phyloP scores from a whole-genome alignment of 2,329 filamentous ascomycete genomes.

The Helotiales sp. region DNA sequence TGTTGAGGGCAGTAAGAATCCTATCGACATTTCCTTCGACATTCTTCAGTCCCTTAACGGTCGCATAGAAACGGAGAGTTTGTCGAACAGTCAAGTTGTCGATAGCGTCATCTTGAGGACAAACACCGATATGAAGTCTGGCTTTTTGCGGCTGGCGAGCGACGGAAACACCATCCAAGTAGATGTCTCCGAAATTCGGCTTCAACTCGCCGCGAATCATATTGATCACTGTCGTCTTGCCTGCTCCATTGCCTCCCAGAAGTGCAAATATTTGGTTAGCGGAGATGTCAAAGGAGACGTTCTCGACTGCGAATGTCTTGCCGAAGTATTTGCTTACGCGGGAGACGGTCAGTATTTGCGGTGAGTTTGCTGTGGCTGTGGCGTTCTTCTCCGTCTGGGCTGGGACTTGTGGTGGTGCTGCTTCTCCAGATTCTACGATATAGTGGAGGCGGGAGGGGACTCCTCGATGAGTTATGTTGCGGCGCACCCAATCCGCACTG shows the following conservation, averaged over 20 bases:
- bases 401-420: conserved; percentile 23
- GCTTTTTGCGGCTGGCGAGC: conserved; percentile 34
- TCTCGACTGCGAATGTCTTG: conserved; percentile 62
- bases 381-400: conserved; percentile 37
- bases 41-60: conserved; percentile 43
- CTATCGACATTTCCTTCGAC: conserved; percentile 38
- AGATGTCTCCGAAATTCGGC: conserved; percentile 62
- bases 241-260: conserved; percentile 69
- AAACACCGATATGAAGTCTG: conserved; percentile 41
- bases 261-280: conserved; percentile 67
- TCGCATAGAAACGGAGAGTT: conserved; percentile 43
- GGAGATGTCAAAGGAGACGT: conserved; percentile 67
- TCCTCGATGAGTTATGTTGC: conserved; percentile 32
- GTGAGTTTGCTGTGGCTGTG: conserved; percentile 36
- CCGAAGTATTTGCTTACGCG: conserved; percentile 65
- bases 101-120: conserved; percentile 45
- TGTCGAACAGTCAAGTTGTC: conserved; percentile 43
- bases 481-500: conserved; percentile 37
- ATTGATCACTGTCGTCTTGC: conserved; percentile 69
- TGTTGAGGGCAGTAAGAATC: conserved; percentile 41
- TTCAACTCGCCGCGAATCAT: conserved; percentile 67
- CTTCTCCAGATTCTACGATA: conserved; percentile 37
- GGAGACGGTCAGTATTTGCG: conserved; percentile 62
- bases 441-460: conserved; percentile 35
- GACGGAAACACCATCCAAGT: conserved; percentile 64